phyloP scores from a whole-genome alignment of 2,329 filamentous ascomycete species.

The Pseudogymnoascus sp. region DNA sequence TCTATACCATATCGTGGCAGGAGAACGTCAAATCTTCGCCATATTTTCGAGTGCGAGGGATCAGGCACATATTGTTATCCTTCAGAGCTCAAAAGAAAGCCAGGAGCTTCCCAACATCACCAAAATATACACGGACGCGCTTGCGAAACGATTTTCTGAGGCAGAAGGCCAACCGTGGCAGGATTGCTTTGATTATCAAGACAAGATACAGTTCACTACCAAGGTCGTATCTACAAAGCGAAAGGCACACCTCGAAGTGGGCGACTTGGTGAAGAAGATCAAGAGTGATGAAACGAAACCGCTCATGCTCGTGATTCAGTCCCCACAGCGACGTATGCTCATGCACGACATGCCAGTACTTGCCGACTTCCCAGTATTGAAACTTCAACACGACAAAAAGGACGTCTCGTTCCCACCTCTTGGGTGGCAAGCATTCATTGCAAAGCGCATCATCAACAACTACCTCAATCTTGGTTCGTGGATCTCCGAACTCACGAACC shows the following conservation, averaged over 20 bases:
- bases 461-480: conserved; percentile 91
- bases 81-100: conserved; percentile 71
- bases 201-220: conserved; percentile 76
- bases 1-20: conserved; percentile 83
- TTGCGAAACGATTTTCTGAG: conserved; percentile 59
- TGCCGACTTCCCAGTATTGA: conserved; percentile 75
- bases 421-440: conserved; percentile 87
- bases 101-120: conserved; percentile 86
- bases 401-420: conserved; percentile 86
- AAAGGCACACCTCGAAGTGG: conserved; percentile 81
- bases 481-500: conserved; percentile 78
- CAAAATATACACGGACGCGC: conserved; percentile 75
- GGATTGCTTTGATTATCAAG: conserved; percentile 78
- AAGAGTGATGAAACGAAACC: conserved; percentile 76
- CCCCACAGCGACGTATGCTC: conserved; percentile 72
- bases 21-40: conserved; percentile 88
- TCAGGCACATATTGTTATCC: conserved; percentile 80
- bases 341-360: conserved; percentile 79
- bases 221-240: conserved; percentile 82
- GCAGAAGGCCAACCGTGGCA: conserved; percentile 66
- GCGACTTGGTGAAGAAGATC: conserved; percentile 84
- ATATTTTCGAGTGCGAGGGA: conserved; percentile 77
- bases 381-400: conserved; percentile 71
- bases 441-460: conserved; percentile 76
- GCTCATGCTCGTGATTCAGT: conserved; percentile 82